A percentile compares a stretch with the other conserved stretches of the same genome.
These are phyloP conservation scores for Colletotrichum gloeosporioides DNA, from an alignment of 2,329 filamentous ascomycete genomes.

Conservation along the genomic window DNA sequence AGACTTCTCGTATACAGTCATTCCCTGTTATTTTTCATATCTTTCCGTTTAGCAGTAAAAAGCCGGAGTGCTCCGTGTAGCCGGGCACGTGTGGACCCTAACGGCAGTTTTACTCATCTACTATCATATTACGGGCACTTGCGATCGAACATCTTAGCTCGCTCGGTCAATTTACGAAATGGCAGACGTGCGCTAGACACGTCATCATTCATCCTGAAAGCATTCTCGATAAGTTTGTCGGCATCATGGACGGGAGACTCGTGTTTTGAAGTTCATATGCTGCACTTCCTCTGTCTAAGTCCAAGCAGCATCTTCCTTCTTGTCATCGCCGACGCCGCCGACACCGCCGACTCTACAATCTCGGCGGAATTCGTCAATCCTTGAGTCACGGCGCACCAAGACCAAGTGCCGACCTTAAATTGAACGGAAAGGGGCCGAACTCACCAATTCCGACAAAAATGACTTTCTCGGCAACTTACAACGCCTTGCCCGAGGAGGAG, in stretches of 20 bases:
- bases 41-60: not conserved
- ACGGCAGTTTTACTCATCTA: not conserved
- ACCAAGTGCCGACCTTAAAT: not conserved
- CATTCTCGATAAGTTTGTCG: not conserved
- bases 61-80: not conserved
- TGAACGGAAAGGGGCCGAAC: not conserved
- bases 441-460: not conserved
- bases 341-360: not conserved
- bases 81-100: not conserved
- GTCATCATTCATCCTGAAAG: not conserved
- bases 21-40: not conserved
- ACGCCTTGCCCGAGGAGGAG: not conserved
- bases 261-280: not conserved
- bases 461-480: not conserved
- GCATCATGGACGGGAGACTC: not conserved
- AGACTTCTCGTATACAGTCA: not conserved
- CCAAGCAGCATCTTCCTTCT: not conserved
- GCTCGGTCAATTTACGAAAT: not conserved
- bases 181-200: not conserved
- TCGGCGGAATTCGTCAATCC: not conserved
- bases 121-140: not conserved
- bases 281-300: not conserved
- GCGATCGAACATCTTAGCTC: not conserved
- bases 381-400: fast-evolving
- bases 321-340: not conserved